Conservation (phyloP, 257 asterid genomes). For the Verbascum thapsus region DNA sequence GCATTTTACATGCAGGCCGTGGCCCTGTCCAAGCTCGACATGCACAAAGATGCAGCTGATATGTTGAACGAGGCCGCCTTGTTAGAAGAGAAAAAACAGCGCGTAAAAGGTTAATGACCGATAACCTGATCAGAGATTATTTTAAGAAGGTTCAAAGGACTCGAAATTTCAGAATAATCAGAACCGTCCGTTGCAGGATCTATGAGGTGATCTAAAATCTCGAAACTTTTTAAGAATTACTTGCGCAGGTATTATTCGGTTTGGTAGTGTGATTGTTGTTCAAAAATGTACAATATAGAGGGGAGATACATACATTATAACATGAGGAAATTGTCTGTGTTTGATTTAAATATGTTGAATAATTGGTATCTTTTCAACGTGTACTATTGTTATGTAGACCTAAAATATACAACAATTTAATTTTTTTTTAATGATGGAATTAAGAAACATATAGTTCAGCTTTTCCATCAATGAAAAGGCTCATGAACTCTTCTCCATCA, state of each 20-base stretch:
- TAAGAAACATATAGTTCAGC: slow-evolving; percentile 38
- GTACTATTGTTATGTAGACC: slow-evolving; percentile 20
- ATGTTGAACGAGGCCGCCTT: slow-evolving; percentile 91
- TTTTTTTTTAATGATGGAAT: too few species aligned
- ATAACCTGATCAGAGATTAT: background rate
- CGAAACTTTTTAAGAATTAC: too few species aligned
- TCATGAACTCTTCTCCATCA: slow-evolving; percentile 99
- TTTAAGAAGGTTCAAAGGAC: background rate
- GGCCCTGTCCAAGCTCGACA: slow-evolving; percentile 92
- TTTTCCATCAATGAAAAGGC: slow-evolving; percentile 78
- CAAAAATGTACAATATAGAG: slow-evolving; percentile 47
- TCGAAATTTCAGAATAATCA: slow-evolving; percentile 37
- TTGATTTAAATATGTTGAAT: slow-evolving; percentile 30
- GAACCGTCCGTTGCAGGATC: background rate
- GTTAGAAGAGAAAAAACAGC: slow-evolving; percentile 81
- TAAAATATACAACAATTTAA: slow-evolving; percentile 30
- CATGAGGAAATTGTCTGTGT: slow-evolving; percentile 31
- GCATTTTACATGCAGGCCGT: slow-evolving; percentile 98
- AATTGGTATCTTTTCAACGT: slow-evolving; percentile 30
- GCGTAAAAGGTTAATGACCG: slow-evolving; percentile 49
- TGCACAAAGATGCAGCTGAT: slow-evolving; percentile 96
- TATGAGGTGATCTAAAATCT: too few species aligned
- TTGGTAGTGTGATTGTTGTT: slow-evolving; percentile 42
- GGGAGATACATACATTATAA: slow-evolving; percentile 28
- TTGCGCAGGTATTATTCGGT: slow-evolving; percentile 36